Evolutionary conservation across 768 basidiomycete genomes (phyloP), one percentile per base, ranked within the genome.

Genomic region (Suillus decipiens): DNA sequence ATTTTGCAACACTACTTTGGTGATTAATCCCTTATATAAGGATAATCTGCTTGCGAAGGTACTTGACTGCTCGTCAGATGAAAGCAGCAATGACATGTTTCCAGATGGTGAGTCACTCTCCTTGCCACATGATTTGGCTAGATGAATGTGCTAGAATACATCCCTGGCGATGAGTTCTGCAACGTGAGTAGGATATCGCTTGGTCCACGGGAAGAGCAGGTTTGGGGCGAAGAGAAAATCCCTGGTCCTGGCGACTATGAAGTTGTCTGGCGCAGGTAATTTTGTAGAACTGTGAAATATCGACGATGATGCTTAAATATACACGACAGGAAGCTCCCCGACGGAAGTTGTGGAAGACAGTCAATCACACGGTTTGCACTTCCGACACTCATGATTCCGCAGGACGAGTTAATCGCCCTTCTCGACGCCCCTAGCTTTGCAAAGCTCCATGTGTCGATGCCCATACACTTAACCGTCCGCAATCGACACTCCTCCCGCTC

Each of bases 181-280:
- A 81, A 86, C 39, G 69, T 81, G 24, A 87, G 85, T 67, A 81
- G 82, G 12, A 74, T 91, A 45, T 78, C 76, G 51, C 70, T 89
- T 62, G 71, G 79, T 4, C 67, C 76, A 33, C 73, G 76, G 28
- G 84, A 81, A 37, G 79, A 81, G 17, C 72, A 76, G 14, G 64
- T 72, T 14, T 63, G 64, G 31, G 73, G 72, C 3, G 70, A 77
- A 19, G 74, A 72, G 19, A 64, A 68, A 4, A 76, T 86, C 42
- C 70, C 76, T 9, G 81, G 82, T 17, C 85, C 87, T 0, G 92
- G 89, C 3, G 77, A 77, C 62, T 90, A 89, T 68, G 76, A 81
- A 43, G 70, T 92, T 33, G 76, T 71, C 24, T 93, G 92, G 92
- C 78, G 83, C 76, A 85, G 88, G 90, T 85, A 69, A 43, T 72